These are phyloP conservation scores for Domatiomyces globalis DNA, from an alignment of 2,329 filamentous ascomycete species.

Conservation along the genomic window DNA sequence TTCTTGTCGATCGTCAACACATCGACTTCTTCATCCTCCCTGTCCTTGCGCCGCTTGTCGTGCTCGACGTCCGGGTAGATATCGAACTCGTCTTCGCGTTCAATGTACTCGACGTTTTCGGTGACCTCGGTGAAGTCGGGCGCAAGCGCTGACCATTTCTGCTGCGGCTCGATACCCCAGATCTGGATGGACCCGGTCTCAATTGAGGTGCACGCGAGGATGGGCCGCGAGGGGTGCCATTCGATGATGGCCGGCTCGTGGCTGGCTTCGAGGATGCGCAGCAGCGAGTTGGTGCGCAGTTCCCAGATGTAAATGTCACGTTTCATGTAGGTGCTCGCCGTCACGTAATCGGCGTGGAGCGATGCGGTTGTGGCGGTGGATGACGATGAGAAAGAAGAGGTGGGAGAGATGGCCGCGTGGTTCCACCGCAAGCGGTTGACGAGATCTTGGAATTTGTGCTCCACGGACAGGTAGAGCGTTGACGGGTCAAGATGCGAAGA, in stretches of 20 bases:
- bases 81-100: constrained; percentile 94
- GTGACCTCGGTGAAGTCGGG: constrained; percentile 96
- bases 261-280: constrained; percentile 92
- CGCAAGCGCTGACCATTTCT: constrained; percentile 92
- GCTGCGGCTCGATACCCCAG: constrained; percentile 88
- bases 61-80: constrained; percentile 79
- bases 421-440: constrained; percentile 95
- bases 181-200: constrained; percentile 90
- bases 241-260: constrained; percentile 94
- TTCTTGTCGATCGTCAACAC: constrained; percentile 64
- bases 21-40: constrained; percentile 88
- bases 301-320: constrained; percentile 63
- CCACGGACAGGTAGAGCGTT: constrained; percentile 74
- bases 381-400: constrained; percentile 4
- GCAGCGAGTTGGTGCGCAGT: constrained; percentile 76
- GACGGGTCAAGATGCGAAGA: constrained; percentile 5
- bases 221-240: constrained; percentile 77
- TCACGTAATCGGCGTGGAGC: constrained; percentile 59
- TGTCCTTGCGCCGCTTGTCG: constrained; percentile 74
- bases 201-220: constrained; percentile 80
- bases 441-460: constrained; percentile 97
- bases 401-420: constrained; percentile 72
- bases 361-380: constrained; percentile 40
- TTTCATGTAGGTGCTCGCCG: constrained; percentile 94
- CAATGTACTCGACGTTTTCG: constrained; percentile 93